Evolutionary conservation across 257 asterid species (phyloP).

Genomic region (Perilla frutescens): DNA sequence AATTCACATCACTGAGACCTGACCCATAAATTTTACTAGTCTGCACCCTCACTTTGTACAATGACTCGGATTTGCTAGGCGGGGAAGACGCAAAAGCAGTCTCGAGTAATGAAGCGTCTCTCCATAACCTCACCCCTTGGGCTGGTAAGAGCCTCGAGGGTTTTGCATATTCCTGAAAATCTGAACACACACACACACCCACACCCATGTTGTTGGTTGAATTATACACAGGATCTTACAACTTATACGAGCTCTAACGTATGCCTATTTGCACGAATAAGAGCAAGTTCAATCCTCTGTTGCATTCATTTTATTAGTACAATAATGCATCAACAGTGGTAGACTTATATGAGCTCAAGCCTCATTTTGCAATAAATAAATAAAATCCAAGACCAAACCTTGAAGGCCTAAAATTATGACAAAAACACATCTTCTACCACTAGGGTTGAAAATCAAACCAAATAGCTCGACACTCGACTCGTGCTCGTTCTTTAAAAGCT

Average conservation of each 20-base stretch:
- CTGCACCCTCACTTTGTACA: constrained; percentile 63
- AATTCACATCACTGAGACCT: constrained; percentile 60
- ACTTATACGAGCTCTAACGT: neutral
- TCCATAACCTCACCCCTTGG: constrained; percentile 44
- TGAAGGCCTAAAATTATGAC: constrained; percentile 3
- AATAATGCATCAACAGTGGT: neutral
- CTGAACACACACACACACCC: constrained; percentile 41
- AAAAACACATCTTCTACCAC: neutral
- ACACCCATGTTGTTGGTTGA: neutral
- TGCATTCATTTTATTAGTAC: neutral
- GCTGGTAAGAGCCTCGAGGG: constrained; percentile 74
- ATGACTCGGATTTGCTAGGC: constrained; percentile 34
- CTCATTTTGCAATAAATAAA: neutral
- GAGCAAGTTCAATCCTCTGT: neutral
- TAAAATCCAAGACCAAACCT: neutral
- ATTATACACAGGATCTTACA: neutral
- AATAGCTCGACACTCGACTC: neutral
- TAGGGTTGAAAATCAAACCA: neutral
- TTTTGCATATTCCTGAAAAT: constrained; percentile 82
- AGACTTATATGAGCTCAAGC: neutral
- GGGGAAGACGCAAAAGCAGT: constrained; percentile 39
- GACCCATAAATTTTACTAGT: constrained; percentile 78
- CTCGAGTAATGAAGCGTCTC: constrained; percentile 44
- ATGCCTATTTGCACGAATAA: neutral
- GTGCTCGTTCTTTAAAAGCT: too few species aligned